Evolutionary conservation across 805 yeast genomes (phyloP).

Genomic region (Jamesozyma spencerorum): DNA sequence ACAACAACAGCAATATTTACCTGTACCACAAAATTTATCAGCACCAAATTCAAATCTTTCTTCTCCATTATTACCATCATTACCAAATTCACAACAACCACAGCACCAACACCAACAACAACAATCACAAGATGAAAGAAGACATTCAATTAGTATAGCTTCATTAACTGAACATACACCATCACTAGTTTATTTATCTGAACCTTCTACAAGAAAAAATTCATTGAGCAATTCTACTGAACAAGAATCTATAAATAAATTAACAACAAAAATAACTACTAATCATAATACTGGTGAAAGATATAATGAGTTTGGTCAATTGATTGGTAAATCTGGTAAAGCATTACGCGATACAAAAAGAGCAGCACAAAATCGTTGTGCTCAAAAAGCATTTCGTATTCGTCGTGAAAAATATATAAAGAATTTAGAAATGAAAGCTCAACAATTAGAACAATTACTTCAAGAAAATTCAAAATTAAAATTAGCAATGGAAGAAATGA

Average conservation of each 20-base stretch:
- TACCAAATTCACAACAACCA: too few species aligned
- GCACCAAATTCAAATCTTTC: background rate
- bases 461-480: constrained; percentile 58
- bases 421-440: constrained; percentile 65
- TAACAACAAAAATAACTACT: too few species aligned
- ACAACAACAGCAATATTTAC: too few species aligned
- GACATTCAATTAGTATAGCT: constrained; percentile 3
- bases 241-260: too few species aligned
- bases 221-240: too few species aligned
- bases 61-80: background rate
- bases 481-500: constrained; percentile 11
- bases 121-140: background rate
- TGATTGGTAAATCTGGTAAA: constrained; percentile 24
- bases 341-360: constrained; percentile 50
- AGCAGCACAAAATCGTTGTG: constrained; percentile 85
- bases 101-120: background rate
- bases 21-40: background rate
- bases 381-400: constrained; percentile 84
- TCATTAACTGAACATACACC: background rate
- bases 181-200: too few species aligned
- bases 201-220: too few species aligned
- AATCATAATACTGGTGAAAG: constrained; percentile 12
- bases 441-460: constrained; percentile 51
- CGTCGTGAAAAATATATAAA: constrained; percentile 74
- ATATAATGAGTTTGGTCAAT: constrained; percentile 14